Evolutionary conservation across 2,329 filamentous ascomycete species (phyloP).

Genomic region (Clarireedia sp.): DNA sequence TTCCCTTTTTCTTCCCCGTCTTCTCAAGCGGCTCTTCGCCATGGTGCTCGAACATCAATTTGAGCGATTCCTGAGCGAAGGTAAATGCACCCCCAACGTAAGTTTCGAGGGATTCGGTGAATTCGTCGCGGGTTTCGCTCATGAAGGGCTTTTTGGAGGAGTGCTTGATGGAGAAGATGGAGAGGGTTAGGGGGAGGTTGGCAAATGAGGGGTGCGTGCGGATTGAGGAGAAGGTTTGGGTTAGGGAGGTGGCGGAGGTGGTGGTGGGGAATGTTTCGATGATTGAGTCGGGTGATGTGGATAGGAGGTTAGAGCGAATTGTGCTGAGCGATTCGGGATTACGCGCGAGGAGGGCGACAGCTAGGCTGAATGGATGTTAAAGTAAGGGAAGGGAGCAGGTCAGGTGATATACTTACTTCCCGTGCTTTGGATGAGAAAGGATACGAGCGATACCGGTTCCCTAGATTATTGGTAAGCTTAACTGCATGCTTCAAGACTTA

Average conservation of each 20-base stretch:
- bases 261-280: conserved; percentile 46
- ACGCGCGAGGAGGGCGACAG: conserved; percentile 46
- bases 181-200: conserved; percentile 42
- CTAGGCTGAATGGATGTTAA: conserved; percentile 28
- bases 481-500: too few species aligned
- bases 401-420: conserved; percentile 31
- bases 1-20: conserved; percentile 44
- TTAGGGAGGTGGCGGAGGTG: conserved; percentile 39
- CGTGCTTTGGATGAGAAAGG: conserved; percentile 44
- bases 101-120: conserved; percentile 38
- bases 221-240: conserved; percentile 42
- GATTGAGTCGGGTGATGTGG: conserved; percentile 35
- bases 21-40: conserved; percentile 37
- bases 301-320: conserved; percentile 35
- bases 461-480: not conserved
- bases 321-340: conserved; percentile 37
- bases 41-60: conserved; percentile 44
- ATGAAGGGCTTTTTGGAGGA: conserved; percentile 46
- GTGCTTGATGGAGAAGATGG: conserved; percentile 50
- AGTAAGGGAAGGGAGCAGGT: too few species aligned
- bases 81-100: conserved; percentile 49
- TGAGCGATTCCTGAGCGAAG: conserved; percentile 45
- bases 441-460: conserved; percentile 32
- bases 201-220: conserved; percentile 39
- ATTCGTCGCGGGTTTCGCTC: conserved; percentile 43